phyloP scores from a whole-genome alignment of 306 rosid genomes.

The Ammopiptanthus mongolicus region DNA sequence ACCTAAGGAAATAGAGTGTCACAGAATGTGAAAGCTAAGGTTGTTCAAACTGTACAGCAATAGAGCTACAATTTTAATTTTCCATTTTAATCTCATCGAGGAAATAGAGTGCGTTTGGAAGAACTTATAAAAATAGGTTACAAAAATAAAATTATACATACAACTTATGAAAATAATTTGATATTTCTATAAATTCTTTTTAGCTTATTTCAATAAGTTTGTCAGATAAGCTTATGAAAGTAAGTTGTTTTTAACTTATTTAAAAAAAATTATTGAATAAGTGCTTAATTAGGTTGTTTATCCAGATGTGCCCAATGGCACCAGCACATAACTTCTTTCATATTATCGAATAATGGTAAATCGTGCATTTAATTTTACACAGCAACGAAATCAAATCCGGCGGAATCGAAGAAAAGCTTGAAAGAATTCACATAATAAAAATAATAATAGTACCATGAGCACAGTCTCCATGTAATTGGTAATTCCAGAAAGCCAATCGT shows the following conservation, averaged over 20 bases:
- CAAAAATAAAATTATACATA: too few relatives aligned
- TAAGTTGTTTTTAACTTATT: too few relatives aligned
- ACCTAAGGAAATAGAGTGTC: too few relatives aligned
- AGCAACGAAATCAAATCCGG: background rate
- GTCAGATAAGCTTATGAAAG: too few relatives aligned
- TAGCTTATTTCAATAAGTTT: too few relatives aligned
- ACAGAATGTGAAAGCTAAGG: too few relatives aligned
- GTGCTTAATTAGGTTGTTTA: too few relatives aligned
- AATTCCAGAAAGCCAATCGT: slow-evolving; percentile 90
- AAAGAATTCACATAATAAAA: background rate
- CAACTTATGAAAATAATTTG: too few relatives aligned
- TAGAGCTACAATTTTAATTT: background rate
- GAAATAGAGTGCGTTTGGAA: background rate
- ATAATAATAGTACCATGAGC: slow-evolving; percentile 50
- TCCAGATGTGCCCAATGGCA: too few relatives aligned
- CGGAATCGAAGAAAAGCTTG: background rate
- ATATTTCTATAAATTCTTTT: too few relatives aligned
- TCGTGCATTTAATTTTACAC: background rate
- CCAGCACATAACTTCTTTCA: background rate
- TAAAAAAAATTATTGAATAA: too few relatives aligned
- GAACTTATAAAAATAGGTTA: too few relatives aligned
- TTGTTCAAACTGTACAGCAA: background rate
- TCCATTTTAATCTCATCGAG: background rate
- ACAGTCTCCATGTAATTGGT: slow-evolving; percentile 69
- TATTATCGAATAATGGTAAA: background rate